Evolutionary conservation across 139 green algal genomes (phyloP).

Genomic region (Coccomyxa sp.): DNA sequence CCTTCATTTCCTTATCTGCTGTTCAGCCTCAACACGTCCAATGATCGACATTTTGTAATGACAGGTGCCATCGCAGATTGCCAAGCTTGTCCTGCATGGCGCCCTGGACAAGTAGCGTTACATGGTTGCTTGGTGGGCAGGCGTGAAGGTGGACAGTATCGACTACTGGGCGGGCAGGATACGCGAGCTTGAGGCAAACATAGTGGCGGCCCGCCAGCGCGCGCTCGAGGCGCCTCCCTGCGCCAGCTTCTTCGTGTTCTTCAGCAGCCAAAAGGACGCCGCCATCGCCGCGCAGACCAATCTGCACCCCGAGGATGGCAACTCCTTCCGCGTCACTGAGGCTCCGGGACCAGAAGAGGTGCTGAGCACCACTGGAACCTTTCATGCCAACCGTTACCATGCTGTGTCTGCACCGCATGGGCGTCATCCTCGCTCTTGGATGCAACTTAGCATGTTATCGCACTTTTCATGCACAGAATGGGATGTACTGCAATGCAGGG

Average conservation of each 20-base stretch:
- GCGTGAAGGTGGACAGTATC: conserved; percentile 19
- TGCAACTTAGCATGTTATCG: too few relatives aligned
- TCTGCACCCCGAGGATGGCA: conserved; percentile 30
- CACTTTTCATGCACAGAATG: too few relatives aligned
- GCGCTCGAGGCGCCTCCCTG: conserved; percentile 6
- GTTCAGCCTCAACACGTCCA: too few relatives aligned
- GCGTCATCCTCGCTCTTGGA: too few relatives aligned
- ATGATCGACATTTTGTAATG: too few relatives aligned
- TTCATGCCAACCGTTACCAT: background rate
- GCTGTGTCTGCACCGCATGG: background rate
- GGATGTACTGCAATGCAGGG: too few relatives aligned
- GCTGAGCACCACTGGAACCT: background rate
- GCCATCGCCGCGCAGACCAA: conserved; percentile 25
- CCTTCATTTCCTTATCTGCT: too few relatives aligned
- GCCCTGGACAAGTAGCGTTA: background rate
- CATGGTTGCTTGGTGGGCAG: background rate
- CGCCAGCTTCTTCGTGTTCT: conserved; percentile 31
- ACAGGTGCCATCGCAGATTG: too few relatives aligned
- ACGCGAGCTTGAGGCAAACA: conserved; percentile 17
- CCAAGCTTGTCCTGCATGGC: background rate
- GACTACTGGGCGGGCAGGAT: conserved; percentile 20
- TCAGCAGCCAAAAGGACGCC: conserved; percentile 26
- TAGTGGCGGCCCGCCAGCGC: conserved; percentile 9
- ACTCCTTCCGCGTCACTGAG: conserved; percentile 21
- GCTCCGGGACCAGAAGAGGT: conserved; percentile 31